Evolutionary conservation across 352 stramenopile genomes (phyloP).

Genomic region (Phytophthora ramorum): DNA sequence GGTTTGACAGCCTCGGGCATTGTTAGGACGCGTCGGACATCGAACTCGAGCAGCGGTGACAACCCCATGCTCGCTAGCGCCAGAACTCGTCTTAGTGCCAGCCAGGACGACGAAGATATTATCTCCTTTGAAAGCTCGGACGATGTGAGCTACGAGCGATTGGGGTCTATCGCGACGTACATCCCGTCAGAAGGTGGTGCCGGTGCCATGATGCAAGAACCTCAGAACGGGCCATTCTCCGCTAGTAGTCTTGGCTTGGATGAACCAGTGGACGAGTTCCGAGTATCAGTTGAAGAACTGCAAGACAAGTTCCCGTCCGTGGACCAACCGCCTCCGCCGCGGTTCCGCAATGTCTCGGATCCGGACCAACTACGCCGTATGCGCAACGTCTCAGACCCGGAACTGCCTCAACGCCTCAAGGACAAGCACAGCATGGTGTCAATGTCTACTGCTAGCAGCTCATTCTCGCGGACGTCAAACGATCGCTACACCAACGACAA

Average conservation of each 20-base stretch:
- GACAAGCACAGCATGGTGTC: constrained; percentile 55
- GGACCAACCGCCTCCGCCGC: constrained; percentile 30
- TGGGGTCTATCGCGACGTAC: constrained; percentile 43
- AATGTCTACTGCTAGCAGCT: constrained; percentile 68
- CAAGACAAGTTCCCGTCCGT: constrained; percentile 45
- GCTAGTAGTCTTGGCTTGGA: constrained; percentile 23
- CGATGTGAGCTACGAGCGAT: constrained; percentile 38
- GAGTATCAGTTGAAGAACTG: constrained; percentile 36
- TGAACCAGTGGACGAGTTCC: constrained; percentile 40
- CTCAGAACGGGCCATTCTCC: constrained; percentile 20
- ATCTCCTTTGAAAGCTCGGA: constrained; percentile 41
- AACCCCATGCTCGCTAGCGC: constrained; percentile 28
- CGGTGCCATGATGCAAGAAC: constrained; percentile 30
- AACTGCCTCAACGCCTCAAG: constrained; percentile 38
- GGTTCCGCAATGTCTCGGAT: constrained; percentile 45
- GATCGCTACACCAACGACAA: constrained; percentile 43
- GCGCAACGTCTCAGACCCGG: constrained; percentile 42
- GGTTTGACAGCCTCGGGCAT: constrained; percentile 30
- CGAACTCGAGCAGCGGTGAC: constrained; percentile 26
- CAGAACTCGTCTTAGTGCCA: constrained; percentile 26
- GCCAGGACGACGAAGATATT: constrained; percentile 34
- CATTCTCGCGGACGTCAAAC: constrained; percentile 48
- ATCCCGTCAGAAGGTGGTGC: constrained; percentile 32
- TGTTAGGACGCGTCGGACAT: constrained; percentile 17
- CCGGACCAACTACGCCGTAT: constrained; percentile 38